Evolutionary conservation across 2,329 filamentous ascomycete genomes (phyloP), one percentile per base, ranked within the genome.

Genomic region (Fusarium buxicola): DNA sequence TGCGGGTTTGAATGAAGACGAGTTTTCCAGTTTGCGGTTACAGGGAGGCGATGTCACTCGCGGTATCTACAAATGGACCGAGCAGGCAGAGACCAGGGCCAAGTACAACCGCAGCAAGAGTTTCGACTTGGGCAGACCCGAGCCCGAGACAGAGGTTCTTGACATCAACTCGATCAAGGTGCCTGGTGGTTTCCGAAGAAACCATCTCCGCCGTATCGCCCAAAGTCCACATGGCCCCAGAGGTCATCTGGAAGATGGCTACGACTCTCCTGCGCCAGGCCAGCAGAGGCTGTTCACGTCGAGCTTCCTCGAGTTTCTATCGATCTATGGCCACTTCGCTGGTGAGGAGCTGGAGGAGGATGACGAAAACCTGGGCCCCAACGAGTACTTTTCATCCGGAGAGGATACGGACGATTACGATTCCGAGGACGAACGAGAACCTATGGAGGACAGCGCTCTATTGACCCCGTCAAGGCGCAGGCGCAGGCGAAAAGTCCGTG

Each of bases 311-410:
- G 96, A 99, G 75, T 99, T 99, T 71, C 76, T 99, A 46, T 94
- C 92, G 8, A 85, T 99, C 27, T 99, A 97, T 70, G 95, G 95
- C 5, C 95, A 99, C 78, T 99, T 99, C 74, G 95, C 95, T 2
- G 95, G 95, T 77, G 95, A 99, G 77, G 91, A 97, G 73, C 84
- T 99, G 11, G 94, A 97, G 75, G 95, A 99, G 76, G 95, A 98
- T 69, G 95, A 98, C 69, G 94, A 98, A 75, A 92, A 89, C 2
- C 81, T 97, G 12, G 87, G 85, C 6, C 92, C 92, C 2, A 91
- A 96, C 74, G 94, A 97, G 73, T 97, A 97, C 76, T 97, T 97
- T 74, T 90, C 89, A 8, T 94, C 92, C 0, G 91, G 91, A 67
- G 83, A 87, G 18, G 88, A 89, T 57, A 86, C 88, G 47, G 84